Conservation (phyloP, 768 basidiomycete species). For the Leccinum pellstonianum region DNA sequence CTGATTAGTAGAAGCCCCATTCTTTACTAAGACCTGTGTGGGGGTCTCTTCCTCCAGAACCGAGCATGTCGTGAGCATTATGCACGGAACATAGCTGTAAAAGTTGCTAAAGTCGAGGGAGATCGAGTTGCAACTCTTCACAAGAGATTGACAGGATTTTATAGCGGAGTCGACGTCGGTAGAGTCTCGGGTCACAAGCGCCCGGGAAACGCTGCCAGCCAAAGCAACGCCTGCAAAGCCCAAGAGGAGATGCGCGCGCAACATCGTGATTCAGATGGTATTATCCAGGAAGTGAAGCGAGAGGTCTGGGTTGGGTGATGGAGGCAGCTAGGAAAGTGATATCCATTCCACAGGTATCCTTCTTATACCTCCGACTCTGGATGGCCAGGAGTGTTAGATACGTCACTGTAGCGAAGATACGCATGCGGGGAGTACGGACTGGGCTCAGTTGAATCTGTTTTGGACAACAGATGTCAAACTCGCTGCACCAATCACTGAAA, state of each 20-base stretch:
- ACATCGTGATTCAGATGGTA: slow-evolving; percentile 1
- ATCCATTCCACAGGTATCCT: neutral
- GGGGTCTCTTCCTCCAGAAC: slow-evolving; percentile 3
- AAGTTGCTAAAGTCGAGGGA: slow-evolving; percentile 18
- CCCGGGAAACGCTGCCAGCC: neutral
- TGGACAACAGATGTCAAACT: neutral
- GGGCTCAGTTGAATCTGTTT: neutral
- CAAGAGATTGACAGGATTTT: slow-evolving; percentile 16
- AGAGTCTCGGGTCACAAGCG: slow-evolving; percentile 14
- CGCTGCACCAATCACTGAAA: neutral
- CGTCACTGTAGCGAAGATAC: neutral
- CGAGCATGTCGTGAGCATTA: slow-evolving; percentile 21
- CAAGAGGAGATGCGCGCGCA: neutral
- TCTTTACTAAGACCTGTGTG: slow-evolving; percentile 2
- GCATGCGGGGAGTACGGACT: neutral
- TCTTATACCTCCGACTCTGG: neutral
- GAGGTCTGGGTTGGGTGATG: neutral
- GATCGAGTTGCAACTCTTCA: slow-evolving; percentile 21
- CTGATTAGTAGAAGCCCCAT: slow-evolving; percentile 17
- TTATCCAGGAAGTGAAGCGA: neutral
- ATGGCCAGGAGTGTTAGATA: neutral
- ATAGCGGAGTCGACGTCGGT: slow-evolving; percentile 1
- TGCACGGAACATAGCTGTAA: slow-evolving; percentile 19
- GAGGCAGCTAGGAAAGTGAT: neutral
- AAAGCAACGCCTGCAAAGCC: slow-evolving; percentile 4